Evolutionary conservation across 1,284 basidiomycete species (phyloP), one percentile per base, ranked within the genome.

Genomic region (Ustilago loliicola): DNA sequence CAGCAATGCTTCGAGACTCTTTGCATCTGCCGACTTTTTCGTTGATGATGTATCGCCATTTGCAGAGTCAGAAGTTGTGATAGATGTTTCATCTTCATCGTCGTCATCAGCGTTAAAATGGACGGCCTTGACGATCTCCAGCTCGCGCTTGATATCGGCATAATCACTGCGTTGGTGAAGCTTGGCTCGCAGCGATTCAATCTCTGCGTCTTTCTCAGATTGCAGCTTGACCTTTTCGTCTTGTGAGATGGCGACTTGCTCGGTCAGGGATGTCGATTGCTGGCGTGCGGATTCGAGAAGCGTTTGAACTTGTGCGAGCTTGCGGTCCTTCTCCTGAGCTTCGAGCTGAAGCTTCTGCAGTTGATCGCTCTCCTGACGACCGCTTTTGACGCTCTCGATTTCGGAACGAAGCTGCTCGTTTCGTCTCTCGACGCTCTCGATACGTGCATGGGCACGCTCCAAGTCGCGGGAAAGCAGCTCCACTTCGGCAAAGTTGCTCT

Each of bases 341-440:
- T 90, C 72, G 92, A 91, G 82, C 86, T 95, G 92, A 62, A 95
- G 89, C 4, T 89, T 88, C 79, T 91, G 90, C 59, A 94, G 90
- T 50, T 93, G 94, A 82, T 66, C 47, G 50, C 19, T 58, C 56
- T 66, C 63, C 23, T 71, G 70, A 5, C 61, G 59, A n/a, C 76
- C 71, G 45, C 65, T 78, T 58, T 76, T 73, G 62, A 77, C 72
- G 51, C 63, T 90, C 86, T 98, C 96, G 53, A 98, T 95, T 86
- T 98, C 95, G 17, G 94, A 93, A 11, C 96, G 91, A 25, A 98
- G 89, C 25, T 94, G 90, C 88, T 98, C 94, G 87, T 98, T 98
- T 60, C 96, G 91, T 69, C 95, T 90, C 87, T 99, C 96, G 50
- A 98, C 92, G 4, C 93, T 92, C 0, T 93, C 94, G 1, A 97